Percentiles rank a stretch among this genome's conserved stretches.
Conservation (phyloP, 257 asterid species). For the Nicotiana tabacum region DNA sequence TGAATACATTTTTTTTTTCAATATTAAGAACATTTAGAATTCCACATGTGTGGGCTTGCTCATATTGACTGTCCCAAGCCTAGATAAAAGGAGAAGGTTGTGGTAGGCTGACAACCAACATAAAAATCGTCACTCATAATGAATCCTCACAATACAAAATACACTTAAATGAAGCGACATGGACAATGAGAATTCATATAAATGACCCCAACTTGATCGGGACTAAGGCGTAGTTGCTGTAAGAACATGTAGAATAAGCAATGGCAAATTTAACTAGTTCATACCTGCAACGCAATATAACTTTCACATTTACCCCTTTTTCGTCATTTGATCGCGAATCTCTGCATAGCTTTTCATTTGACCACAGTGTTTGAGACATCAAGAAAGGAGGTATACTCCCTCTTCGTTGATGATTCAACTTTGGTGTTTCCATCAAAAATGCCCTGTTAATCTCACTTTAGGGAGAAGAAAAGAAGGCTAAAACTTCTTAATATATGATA, state of each 20-base stretch:
- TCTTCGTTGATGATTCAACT: conserved; percentile 16
- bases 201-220: not conserved
- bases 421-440: conserved; percentile 14
- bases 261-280: not conserved
- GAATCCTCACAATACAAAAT: not conserved
- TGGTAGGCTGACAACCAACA: not conserved
- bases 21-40: not conserved
- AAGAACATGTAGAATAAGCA: not conserved
- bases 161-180: not conserved
- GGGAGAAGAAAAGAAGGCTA: not conserved
- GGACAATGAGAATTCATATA: not conserved
- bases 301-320: conserved; percentile 40
- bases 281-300: conserved; percentile 49
- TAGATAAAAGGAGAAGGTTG: not conserved
- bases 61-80: not conserved
- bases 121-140: not conserved
- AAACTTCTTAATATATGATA: not conserved
- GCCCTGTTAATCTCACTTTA: not conserved
- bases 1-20: not conserved
- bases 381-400: conserved; percentile 12
- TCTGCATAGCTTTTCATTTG: conserved; percentile 30
- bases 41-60: not conserved
- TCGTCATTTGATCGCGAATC: conserved; percentile 23
- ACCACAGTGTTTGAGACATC: conserved; percentile 46
- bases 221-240: not conserved